These are phyloP conservation scores for Termitomyces heimii DNA, from an alignment of 768 basidiomycete genomes.

Conservation along the genomic window DNA sequence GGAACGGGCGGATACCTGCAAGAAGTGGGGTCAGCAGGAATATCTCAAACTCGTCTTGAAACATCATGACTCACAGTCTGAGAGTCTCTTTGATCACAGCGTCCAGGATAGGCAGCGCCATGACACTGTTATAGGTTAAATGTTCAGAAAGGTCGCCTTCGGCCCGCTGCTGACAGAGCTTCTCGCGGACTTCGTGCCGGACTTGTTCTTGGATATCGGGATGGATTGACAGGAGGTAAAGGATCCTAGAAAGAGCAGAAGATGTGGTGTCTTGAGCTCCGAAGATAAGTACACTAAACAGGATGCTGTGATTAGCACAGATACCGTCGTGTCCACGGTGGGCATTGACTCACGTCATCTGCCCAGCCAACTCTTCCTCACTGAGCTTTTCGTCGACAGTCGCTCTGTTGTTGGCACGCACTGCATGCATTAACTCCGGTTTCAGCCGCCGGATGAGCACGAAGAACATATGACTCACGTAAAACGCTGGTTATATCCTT, in stretches of 20 bases:
- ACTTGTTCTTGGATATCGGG: slow-evolving; percentile 32
- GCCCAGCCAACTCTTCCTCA: slow-evolving; percentile 40
- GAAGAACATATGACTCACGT: slow-evolving; percentile 26
- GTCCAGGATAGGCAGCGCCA: slow-evolving; percentile 33
- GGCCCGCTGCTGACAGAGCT: slow-evolving; percentile 14
- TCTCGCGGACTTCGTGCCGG: slow-evolving; percentile 25
- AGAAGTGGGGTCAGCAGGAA: not conserved
- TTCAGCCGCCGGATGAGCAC: not conserved
- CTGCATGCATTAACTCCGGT: slow-evolving; percentile 13
- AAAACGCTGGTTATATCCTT: slow-evolving; percentile 49
- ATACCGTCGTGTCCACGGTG: not conserved
- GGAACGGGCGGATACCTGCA: slow-evolving; percentile 39
- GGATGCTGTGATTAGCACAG: not conserved
- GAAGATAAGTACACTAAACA: slow-evolving; percentile 38
- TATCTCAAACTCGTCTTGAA: not conserved
- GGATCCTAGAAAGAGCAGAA: slow-evolving; percentile 34
- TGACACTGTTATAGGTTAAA: slow-evolving; percentile 30
- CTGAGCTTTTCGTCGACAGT: slow-evolving; percentile 28
- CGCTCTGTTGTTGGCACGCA: slow-evolving; percentile 31
- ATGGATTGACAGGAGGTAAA: slow-evolving; percentile 31
- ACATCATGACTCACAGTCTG: slow-evolving; percentile 26
- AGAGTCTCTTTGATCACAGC: slow-evolving; percentile 43
- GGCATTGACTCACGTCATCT: slow-evolving; percentile 37
- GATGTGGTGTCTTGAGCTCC: slow-evolving; percentile 48
- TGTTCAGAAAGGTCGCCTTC: slow-evolving; percentile 12